Percentiles rank a stretch among this genome's conserved stretches.
These are phyloP conservation scores for Cordyceps farinosa DNA, from an alignment of 2,329 filamentous ascomycete genomes.

Conservation along the genomic window DNA sequence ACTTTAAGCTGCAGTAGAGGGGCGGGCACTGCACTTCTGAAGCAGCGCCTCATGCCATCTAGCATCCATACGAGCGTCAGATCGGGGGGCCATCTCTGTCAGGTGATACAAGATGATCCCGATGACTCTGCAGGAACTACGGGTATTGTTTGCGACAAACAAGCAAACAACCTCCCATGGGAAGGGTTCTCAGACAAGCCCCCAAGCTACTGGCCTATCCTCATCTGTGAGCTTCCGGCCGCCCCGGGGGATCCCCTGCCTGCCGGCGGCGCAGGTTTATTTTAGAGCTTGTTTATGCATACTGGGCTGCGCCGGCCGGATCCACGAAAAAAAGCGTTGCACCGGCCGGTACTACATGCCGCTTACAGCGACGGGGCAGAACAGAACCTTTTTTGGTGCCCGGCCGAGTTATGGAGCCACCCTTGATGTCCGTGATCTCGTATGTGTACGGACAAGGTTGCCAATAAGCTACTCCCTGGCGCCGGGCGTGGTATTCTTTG, in stretches of 20 bases:
- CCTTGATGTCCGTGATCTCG: not conserved
- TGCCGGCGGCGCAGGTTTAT: not conserved
- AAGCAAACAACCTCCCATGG: not conserved
- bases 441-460: constrained; percentile 2
- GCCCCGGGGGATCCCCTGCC: not conserved
- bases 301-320: not conserved
- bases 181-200: constrained; percentile 2
- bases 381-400: not conserved
- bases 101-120: not conserved
- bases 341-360: constrained; percentile 1
- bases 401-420: not conserved
- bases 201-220: not conserved
- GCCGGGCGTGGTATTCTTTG: not conserved
- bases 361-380: not conserved
- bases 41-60: not conserved
- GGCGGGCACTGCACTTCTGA: not conserved
- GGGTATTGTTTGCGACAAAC: not conserved
- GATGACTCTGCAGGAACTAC: not conserved
- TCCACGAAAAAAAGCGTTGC: not conserved
- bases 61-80: not conserved
- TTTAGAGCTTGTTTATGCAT: not conserved
- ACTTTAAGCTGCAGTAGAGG: not conserved
- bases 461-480: not conserved
- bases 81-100: not conserved
- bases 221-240: not conserved